Evolutionary conservation across 2,329 filamentous ascomycete species (phyloP), one percentile per base, ranked within the genome.

Genomic region (Cryphonectria radicalis): DNA sequence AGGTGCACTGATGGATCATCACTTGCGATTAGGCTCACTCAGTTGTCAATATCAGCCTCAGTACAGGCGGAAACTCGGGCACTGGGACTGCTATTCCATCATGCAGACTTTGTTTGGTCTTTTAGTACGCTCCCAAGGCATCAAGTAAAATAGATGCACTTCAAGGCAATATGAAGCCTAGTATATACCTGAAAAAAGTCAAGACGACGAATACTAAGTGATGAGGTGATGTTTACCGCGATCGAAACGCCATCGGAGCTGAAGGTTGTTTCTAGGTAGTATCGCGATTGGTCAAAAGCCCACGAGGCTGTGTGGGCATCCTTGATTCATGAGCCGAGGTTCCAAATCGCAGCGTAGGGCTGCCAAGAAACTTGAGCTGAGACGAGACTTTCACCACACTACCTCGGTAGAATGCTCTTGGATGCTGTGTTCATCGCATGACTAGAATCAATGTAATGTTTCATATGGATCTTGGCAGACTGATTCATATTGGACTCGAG

Each of bases 311-410:
- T 59, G 28, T 32, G 14, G 13, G 28, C 14, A 17, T 32, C 17
- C 28, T 32, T 59, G 55, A 59, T 59, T 35, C 55, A 32, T 59
- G 55, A 19, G 55, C 55, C 55, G 55, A 59, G 55, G 55, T 35
- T 59, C 28, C 55, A 28, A 32, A 19, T 7, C 6, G 14, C 13
- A 19, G 28, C 7, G 22, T 14, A 59, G 28, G 28, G 13, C 25
- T 59, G 13, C 25, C 53, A 6, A 59, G 14, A 59, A 32, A 14
- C 5, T 5, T 13, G 14, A 59, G 28, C 25, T 59, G 55, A 19
- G 55, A 59, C 55, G 25, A 59, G 13, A 59, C 25, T 57, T 32
- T 11, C 25, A 59, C 4, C 28, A 59, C 13, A 59, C 55, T 19
- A 14, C 55, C 55, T 59, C 55, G 28, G 55, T 7, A 59, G 25